A percentile compares a stretch with the other conserved stretches of the same genome.
Evolutionary conservation across 1,139 yeast species (phyloP).

Genomic region (Scheffersomyces illinoinensis): DNA sequence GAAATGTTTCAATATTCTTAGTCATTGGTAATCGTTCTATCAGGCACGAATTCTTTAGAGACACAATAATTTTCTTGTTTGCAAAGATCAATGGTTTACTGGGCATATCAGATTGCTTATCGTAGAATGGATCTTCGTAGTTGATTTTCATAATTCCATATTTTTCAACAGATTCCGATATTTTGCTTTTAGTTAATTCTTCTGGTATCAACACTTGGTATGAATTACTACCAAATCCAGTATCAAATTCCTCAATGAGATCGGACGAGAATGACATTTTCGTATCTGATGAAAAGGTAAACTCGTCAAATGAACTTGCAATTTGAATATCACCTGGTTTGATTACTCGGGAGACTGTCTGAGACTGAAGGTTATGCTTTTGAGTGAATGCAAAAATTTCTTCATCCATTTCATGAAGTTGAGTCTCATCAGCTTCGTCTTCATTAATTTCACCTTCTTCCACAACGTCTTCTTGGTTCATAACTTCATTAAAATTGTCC

Average conservation of each 20-base stretch:
- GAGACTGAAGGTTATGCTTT: background rate
- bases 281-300: constrained; percentile 1
- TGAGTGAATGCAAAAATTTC: constrained; percentile 12
- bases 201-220: constrained; percentile 23
- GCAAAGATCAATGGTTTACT: constrained; percentile 61
- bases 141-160: constrained; percentile 52
- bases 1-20: constrained; percentile 5
- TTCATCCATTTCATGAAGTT: constrained; percentile 11
- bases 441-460: constrained; percentile 14
- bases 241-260: background rate
- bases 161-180: constrained; percentile 39
- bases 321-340: constrained; percentile 7
- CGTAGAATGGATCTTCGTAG: constrained; percentile 65
- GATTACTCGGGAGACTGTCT: background rate
- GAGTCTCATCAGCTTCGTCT: constrained; percentile 3
- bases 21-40: constrained; percentile 15
- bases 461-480: constrained; percentile 11
- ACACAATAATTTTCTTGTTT: constrained; percentile 57
- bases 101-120: constrained; percentile 53
- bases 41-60: constrained; percentile 18
- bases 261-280: background rate
- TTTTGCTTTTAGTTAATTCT: constrained; percentile 17
- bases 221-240: constrained; percentile 5
- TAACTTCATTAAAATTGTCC: background rate
- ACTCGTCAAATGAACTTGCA: constrained; percentile 12